Conservation (phyloP, 148 eudicot species). For the Polygonum aviculare region DNA sequence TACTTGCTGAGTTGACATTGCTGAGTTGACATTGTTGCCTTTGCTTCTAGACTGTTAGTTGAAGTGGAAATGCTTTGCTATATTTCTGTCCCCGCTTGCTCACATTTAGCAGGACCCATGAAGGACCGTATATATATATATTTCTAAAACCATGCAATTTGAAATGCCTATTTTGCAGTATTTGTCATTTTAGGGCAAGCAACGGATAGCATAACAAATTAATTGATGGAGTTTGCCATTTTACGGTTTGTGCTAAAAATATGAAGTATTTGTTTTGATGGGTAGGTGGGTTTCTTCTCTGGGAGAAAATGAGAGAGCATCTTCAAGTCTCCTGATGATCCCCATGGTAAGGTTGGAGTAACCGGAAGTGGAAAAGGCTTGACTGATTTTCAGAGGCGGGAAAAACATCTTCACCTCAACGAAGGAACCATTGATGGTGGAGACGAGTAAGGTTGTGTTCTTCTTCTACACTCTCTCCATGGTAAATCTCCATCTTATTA, state of each 20-base stretch:
- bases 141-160: too few relatives aligned
- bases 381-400: conserved; percentile 92
- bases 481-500: not conserved
- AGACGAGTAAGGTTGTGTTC: conserved; percentile 28
- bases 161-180: too few relatives aligned
- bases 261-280: not conserved
- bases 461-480: not conserved
- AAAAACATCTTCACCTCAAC: conserved; percentile 90
- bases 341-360: conserved; percentile 91
- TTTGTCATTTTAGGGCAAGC: too few relatives aligned
- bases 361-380: conserved; percentile 97
- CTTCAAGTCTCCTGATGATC: conserved; percentile 97
- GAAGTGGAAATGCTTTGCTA: too few relatives aligned
- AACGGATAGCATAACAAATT: too few relatives aligned
- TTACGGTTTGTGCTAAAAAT: not conserved
- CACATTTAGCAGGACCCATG: too few relatives aligned
- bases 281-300: conserved; percentile 88
- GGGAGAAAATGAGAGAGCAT: conserved; percentile 94
- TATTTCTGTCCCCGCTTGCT: too few relatives aligned
- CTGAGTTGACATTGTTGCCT: too few relatives aligned
- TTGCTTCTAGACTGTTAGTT: too few relatives aligned
- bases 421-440: conserved; percentile 61
- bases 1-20: too few relatives aligned
- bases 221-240: not conserved
- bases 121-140: too few relatives aligned